Conservation (phyloP, 768 basidiomycete species). For the Termitomyces sp. region DNA sequence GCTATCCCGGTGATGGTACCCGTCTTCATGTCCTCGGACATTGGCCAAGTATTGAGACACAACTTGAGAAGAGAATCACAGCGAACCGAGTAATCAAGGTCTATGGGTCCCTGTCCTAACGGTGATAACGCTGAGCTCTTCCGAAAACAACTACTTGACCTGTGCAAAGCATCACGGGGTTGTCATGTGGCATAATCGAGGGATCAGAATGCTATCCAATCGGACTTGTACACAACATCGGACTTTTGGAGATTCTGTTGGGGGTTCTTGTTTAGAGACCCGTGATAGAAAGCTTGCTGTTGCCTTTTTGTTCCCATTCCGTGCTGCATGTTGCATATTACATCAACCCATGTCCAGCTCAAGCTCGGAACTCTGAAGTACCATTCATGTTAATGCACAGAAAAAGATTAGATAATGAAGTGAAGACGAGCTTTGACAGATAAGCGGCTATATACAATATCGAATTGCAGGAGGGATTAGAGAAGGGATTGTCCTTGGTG, state of each 20-base stretch:
- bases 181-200: background rate
- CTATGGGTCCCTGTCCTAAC: background rate
- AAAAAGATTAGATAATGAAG: too few species aligned
- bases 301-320: background rate
- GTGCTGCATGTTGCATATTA: background rate
- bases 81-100: slow-evolving; percentile 31
- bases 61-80: slow-evolving; percentile 41
- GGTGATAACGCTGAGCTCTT: background rate
- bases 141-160: background rate
- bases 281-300: background rate
- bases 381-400: background rate
- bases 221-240: background rate
- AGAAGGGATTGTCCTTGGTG: background rate
- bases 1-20: slow-evolving; percentile 57
- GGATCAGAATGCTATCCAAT: background rate
- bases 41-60: slow-evolving; percentile 37
- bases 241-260: background rate
- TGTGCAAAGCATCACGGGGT: background rate
- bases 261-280: background rate
- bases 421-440: too few species aligned
- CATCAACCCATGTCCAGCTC: background rate
- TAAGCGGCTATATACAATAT: too few species aligned
- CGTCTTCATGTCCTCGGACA: slow-evolving; percentile 50
- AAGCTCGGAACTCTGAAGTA: background rate
- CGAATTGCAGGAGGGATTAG: background rate